Conservation (phyloP, 73 alveolate genomes). For the Diophrys appendiculata region DNA sequence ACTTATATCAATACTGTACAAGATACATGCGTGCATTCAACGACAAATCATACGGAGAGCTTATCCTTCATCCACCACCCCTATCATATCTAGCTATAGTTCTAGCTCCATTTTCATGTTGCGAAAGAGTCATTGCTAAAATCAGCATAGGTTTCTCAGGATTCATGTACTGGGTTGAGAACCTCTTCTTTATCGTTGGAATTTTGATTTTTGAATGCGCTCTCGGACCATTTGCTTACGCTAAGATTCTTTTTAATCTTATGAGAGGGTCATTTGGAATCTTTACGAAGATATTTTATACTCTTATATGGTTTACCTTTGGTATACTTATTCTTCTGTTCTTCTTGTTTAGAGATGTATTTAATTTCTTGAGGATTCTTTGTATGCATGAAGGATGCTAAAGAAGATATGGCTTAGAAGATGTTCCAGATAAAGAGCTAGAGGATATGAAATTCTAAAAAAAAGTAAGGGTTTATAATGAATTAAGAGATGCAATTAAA, state of each 20-base stretch:
- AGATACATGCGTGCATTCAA: conserved; percentile 42
- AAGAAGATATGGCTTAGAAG: neutral
- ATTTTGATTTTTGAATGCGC: conserved; percentile 10
- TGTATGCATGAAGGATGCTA: conserved; percentile 32
- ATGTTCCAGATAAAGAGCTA: neutral
- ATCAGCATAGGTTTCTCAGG: conserved; percentile 22
- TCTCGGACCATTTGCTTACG: conserved; percentile 20
- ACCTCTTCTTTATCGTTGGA: conserved; percentile 13
- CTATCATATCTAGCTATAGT: conserved; percentile 9
- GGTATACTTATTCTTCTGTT: conserved; percentile 1
- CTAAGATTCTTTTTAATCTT: conserved; percentile 14
- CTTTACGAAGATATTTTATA: neutral
- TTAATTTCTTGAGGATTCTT: neutral
- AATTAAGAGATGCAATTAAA: neutral
- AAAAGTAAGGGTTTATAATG: neutral
- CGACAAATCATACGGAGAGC: conserved; percentile 21
- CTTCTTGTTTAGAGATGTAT: conserved; percentile 5
- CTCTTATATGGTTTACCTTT: conserved; percentile 4
- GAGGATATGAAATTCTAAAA: neutral
- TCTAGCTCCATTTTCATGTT: conserved; percentile 23
- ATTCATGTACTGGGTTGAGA: conserved; percentile 57
- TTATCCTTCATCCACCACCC: conserved; percentile 61
- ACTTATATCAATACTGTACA: conserved; percentile 39
- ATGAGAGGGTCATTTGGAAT: neutral
- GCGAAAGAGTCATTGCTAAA: conserved; percentile 13